Evolutionary conservation across 1,139 yeast species (phyloP).

Genomic region (Suhomyces taliae): DNA sequence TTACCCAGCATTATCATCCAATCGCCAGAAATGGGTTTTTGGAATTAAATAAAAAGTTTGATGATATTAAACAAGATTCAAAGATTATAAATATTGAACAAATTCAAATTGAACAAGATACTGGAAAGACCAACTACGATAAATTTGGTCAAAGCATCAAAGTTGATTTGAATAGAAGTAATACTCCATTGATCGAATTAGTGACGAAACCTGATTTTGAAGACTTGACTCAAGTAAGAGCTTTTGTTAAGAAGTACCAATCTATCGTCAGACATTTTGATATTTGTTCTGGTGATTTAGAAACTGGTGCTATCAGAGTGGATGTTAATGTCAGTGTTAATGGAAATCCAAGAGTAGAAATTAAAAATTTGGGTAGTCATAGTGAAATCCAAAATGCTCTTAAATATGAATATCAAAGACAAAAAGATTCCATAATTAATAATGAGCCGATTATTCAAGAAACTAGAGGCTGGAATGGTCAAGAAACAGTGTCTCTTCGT

Average conservation of each 20-base stretch:
- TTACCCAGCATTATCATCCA: constrained; percentile 87
- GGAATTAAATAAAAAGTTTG: constrained; percentile 48
- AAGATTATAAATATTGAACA: constrained; percentile 60
- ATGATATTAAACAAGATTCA: constrained; percentile 47
- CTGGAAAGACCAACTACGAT: constrained; percentile 76
- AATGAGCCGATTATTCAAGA: constrained; percentile 50
- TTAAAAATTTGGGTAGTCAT: constrained; percentile 84
- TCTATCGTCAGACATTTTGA: constrained; percentile 63
- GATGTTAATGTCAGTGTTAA: constrained; percentile 88
- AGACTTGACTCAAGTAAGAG: constrained; percentile 64
- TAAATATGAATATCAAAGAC: constrained; percentile 72
- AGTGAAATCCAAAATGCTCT: constrained; percentile 80
- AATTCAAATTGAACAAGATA: constrained; percentile 89
- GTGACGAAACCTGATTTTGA: constrained; percentile 90
- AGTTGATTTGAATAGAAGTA: constrained; percentile 81
- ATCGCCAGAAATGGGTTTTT: constrained; percentile 68
- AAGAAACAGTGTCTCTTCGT: constrained; percentile 61
- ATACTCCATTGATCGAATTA: constrained; percentile 84
- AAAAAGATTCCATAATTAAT: constrained; percentile 41
- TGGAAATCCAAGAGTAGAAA: constrained; percentile 73
- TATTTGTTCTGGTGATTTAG: constrained; percentile 87
- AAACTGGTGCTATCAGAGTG: constrained; percentile 91
- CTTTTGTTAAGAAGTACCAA: constrained; percentile 81
- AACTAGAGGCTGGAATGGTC: constrained; percentile 93
- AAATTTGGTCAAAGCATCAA: constrained; percentile 41